Evolutionary conservation across 768 basidiomycete genomes (phyloP).

Genomic region (Auricularia heimuer): DNA sequence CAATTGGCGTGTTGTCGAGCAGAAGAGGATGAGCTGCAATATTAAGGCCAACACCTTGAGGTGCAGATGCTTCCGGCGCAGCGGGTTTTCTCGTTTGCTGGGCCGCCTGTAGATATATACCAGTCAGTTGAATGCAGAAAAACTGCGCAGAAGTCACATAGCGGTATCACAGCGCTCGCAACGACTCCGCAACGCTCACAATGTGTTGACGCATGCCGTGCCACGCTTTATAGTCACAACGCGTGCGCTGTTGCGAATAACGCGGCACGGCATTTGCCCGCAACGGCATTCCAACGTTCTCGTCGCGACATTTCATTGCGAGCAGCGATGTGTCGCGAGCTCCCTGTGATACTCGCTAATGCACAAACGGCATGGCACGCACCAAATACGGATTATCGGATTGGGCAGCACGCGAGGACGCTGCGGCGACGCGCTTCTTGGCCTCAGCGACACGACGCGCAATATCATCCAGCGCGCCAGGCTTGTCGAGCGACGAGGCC

Average conservation of each 20-base stretch:
- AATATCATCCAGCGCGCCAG: conserved; percentile 49
- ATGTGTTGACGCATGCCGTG: too few relatives aligned
- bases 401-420: conserved; percentile 62
- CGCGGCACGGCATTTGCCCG: too few relatives aligned
- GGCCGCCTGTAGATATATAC: neutral
- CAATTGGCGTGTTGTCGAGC: conserved; percentile 43
- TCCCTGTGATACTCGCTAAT: too few relatives aligned
- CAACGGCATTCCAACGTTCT: too few relatives aligned
- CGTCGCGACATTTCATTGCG: too few relatives aligned
- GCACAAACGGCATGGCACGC: conserved; percentile 13
- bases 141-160: too few relatives aligned
- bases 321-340: too few relatives aligned
- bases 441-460: conserved; percentile 73
- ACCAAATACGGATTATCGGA: conserved; percentile 89
- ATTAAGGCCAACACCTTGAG: conserved; percentile 74
- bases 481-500: conserved; percentile 25
- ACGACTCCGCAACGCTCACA: too few relatives aligned
- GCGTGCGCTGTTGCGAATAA: too few relatives aligned
- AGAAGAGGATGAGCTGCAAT: conserved; percentile 87
- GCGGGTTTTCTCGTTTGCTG: conserved; percentile 45
- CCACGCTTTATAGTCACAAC: too few relatives aligned
- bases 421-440: conserved; percentile 72
- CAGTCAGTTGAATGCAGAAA: neutral
- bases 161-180: too few relatives aligned
- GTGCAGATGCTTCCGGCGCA: conserved; percentile 49